These are phyloP conservation scores for Lithocarpus polystachyus DNA, from an alignment of 306 rosid genomes.

Conservation along the genomic window DNA sequence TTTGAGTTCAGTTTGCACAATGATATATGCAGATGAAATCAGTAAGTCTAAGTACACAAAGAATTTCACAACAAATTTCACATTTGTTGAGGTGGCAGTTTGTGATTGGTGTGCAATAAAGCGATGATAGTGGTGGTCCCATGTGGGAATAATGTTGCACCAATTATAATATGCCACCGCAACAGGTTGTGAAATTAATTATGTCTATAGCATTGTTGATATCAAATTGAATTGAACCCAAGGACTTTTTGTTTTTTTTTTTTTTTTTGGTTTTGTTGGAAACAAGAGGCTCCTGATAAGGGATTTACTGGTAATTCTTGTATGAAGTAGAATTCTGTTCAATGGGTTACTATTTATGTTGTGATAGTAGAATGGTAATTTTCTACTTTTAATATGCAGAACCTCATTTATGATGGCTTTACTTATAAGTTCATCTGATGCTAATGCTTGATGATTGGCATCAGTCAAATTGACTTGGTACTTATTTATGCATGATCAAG, in stretches of 20 bases:
- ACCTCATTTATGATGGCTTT: background rate
- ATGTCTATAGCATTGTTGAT: background rate
- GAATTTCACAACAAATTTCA: no score
- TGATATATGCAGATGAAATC: background rate
- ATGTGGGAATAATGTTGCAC: no score
- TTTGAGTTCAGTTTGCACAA: background rate
- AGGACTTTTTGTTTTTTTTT: background rate
- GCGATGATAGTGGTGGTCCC: no score
- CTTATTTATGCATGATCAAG: conserved; percentile 1
- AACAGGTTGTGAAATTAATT: no score
- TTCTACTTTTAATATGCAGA: background rate
- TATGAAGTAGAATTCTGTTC: background rate
- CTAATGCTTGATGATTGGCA: background rate
- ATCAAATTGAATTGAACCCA: background rate
- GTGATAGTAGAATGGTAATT: background rate
- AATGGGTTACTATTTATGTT: conserved; percentile 2
- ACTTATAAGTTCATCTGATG: background rate
- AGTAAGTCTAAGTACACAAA: no score
- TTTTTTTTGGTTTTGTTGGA: background rate
- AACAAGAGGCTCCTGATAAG: background rate
- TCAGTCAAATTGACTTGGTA: background rate
- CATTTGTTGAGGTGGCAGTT: no score
- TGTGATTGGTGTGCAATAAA: no score
- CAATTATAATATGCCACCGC: no score
- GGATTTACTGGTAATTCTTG: conserved; percentile 1